phyloP scores from a whole-genome alignment of 2,329 filamentous ascomycete species.

The Aspergillus japonicus region DNA sequence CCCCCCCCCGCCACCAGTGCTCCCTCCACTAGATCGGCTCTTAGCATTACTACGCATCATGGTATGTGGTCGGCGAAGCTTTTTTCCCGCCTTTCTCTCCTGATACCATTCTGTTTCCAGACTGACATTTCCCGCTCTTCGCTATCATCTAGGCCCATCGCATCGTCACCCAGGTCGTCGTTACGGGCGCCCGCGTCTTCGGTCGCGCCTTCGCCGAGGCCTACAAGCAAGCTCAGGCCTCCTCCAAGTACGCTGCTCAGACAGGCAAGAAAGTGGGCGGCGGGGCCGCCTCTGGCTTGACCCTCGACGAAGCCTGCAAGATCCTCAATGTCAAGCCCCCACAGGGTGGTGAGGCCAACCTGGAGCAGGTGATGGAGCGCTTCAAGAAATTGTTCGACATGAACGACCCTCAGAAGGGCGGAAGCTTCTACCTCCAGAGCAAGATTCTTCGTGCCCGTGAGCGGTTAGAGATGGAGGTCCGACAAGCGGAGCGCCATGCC shows the following conservation, averaged over 20 bases:
- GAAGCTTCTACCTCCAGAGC: constrained; percentile 97
- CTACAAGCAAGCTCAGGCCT: constrained; percentile 90
- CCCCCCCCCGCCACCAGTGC: background rate
- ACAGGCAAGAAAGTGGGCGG: constrained; percentile 56
- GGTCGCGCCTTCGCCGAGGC: constrained; percentile 91
- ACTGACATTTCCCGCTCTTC: background rate
- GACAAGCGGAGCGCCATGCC: constrained; percentile 67
- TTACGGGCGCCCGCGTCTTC: constrained; percentile 87
- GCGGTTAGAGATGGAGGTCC: constrained; percentile 82
- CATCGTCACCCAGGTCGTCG: constrained; percentile 87
- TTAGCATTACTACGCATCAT: constrained; percentile 1
- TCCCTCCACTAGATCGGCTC: constrained; percentile 1
- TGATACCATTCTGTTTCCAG: constrained; percentile 4
- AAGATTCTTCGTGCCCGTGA: constrained; percentile 91
- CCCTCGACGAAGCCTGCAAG: constrained; percentile 93
- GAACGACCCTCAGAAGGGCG: constrained; percentile 93
- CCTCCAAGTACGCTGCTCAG: constrained; percentile 75
- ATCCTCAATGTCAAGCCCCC: constrained; percentile 95
- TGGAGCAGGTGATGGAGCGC: constrained; percentile 75
- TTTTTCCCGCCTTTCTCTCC: background rate
- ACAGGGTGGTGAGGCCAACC: constrained; percentile 70
- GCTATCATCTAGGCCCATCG: constrained; percentile 71
- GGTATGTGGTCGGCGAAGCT: constrained; percentile 5
- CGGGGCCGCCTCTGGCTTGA: constrained; percentile 69
- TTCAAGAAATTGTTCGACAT: constrained; percentile 95